Conservation (phyloP, 306 rosid genomes). For the Luffa acutangula region DNA sequence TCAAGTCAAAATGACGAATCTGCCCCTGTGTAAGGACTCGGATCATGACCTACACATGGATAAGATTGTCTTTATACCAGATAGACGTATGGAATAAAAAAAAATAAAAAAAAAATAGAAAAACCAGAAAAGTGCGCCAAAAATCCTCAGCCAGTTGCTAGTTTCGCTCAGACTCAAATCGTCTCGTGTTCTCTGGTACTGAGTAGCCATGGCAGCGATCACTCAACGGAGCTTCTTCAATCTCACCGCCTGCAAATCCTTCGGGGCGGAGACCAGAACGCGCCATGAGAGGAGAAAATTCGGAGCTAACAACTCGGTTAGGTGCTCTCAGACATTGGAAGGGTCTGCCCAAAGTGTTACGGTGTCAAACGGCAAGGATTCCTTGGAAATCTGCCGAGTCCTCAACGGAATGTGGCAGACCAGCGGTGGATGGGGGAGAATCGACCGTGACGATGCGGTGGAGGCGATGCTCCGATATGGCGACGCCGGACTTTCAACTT, state of each 20-base stretch:
- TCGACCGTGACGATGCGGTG: constrained; percentile 70
- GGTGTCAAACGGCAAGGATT: constrained; percentile 49
- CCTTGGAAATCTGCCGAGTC: constrained; percentile 56
- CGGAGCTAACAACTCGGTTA: constrained; percentile 18
- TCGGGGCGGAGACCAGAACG: not conserved
- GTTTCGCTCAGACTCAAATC: not conserved
- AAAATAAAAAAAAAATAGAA: not conserved
- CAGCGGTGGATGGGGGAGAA: constrained; percentile 81
- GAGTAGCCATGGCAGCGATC: constrained; percentile 1
- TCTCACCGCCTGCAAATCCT: constrained; percentile 3
- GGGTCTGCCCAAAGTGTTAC: constrained; percentile 28
- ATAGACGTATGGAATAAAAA: not conserved
- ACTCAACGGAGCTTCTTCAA: not conserved
- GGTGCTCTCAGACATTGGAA: constrained; percentile 27
- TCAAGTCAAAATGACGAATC: not conserved
- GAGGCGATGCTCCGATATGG: constrained; percentile 86
- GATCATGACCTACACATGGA: not conserved
- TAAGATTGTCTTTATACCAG: not conserved
- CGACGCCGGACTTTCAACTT: constrained; percentile 74
- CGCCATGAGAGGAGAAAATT: not conserved
- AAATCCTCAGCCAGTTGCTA: not conserved
- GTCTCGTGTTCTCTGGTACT: not conserved
- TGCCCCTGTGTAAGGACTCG: not conserved
- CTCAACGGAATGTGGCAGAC: constrained; percentile 92
- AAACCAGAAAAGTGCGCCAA: not conserved